Evolutionary conservation across 768 basidiomycete genomes (phyloP), one percentile per base, ranked within the genome.

Genomic region (Scleroderma bovista): DNA sequence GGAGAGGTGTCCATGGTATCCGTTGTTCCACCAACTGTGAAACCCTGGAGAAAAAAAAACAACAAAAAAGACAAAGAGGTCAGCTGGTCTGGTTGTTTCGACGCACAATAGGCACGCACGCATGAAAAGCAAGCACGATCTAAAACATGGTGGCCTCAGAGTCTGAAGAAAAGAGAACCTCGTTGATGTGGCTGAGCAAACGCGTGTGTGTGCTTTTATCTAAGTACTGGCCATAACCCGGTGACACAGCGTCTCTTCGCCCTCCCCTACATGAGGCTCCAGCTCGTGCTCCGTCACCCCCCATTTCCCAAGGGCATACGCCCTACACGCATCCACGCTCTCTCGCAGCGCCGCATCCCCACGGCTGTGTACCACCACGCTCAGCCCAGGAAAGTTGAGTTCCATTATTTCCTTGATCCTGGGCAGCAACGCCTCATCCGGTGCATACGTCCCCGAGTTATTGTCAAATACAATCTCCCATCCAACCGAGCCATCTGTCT

Each of bases 391-490:
- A 60, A 93, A 89, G 60, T 93, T 92, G 58, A 76, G 75, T 66
- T 88, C 81, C 45, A 93, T 61, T 23, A 88, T 69, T 54, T 70
- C 72, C 60, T 79, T 77, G 50, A 91, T 64, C 38, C 72, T 62
- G 1, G 84, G 83, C 2, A 93, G 67, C 55, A 91, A 59, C 47
- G 57, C 64, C 47, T 75, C 72, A 60, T 88, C 80, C 1, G 91
- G 90, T 29, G 87, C 76, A 62, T 93, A 92, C 46, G 89, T 93
- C 44, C 90, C 90, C 57, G 81, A 84, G 60, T 87, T 86, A 59
- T 93, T 93, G 64, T 93, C 90, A 59, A 93, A 79, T 54, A 91
- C 83, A 29, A 93, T 64, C 64, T 93, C 88, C 86, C 90, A 93
- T 29, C 70, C 63, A 39, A 84, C 81, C 6, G 76, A 70, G 4